Evolutionary conservation across 1,284 basidiomycete species (phyloP), one percentile per base, ranked within the genome.

Genomic region (Puccinia triticina): DNA sequence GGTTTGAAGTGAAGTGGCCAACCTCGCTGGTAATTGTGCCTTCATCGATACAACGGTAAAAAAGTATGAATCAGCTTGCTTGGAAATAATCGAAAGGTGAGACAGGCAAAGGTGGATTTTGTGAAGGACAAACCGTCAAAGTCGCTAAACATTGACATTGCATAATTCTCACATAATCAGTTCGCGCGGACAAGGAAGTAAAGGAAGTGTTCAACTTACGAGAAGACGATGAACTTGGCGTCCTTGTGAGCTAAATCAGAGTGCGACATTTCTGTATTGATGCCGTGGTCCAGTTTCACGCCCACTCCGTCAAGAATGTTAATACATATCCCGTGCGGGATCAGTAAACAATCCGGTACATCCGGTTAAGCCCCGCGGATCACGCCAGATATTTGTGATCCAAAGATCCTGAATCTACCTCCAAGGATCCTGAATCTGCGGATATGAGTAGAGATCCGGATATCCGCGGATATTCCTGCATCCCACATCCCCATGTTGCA

Each of bases 11-110:
- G 21, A 12, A 43, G n/a, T 3, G 29, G 61, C 78, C 57, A 26
- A 79, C 77, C 77, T 81, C 78, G 37, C 67, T 73, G 26, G 78
- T 81, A 34, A 81, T 81, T 16, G 78, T 81, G 23, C 78, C 78
- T 81, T 43, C 18, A 57, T 23, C 29, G 26, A 40, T 34, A 55
- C 12, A 43, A 55, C 59, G 29, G 37, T 5, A 37, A 23, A 59
- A 55, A 29, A 48, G 66, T 3, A 67, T 34, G 37, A 64, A 21
- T 29, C 32, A 46, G 40, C 26, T 12, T 64, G 37, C 1, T 5
- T 26, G 23, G 21, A 55, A 53, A 73, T 11, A 48, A 48, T 3
- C 40, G 29, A 73, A 26, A 10, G 37, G 18, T 21, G 26, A 73
- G 18, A 48, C 7, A 16, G 26, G 43, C n/a, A 55, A 57, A 23